Evolutionary conservation across 1,284 basidiomycete species (phyloP).

Genomic region (Leccinum fallax): DNA sequence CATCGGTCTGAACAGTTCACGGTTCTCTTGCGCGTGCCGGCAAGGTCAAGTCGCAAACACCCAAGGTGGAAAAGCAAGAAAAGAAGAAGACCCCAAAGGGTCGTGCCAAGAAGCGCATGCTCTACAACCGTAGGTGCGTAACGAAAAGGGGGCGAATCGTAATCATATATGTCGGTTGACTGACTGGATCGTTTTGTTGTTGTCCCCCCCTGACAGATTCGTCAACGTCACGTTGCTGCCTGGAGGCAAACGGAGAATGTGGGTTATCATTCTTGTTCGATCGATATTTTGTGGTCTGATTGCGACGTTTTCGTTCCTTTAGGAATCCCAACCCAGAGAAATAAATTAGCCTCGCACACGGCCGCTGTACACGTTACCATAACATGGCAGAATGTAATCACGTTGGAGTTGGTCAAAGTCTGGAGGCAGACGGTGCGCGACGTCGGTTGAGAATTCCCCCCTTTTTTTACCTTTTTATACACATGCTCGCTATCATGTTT

Average conservation of each 20-base stretch:
- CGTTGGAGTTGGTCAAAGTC: constrained; percentile 13
- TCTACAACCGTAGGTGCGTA: constrained; percentile 91
- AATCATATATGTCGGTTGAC: not conserved
- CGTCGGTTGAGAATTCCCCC: constrained; percentile 1
- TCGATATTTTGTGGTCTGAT: constrained; percentile 55
- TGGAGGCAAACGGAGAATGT: constrained; percentile 96
- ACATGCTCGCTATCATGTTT: constrained; percentile 7
- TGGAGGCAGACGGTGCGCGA: constrained; percentile 10
- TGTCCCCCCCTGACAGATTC: constrained; percentile 59
- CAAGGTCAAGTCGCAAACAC: constrained; percentile 98
- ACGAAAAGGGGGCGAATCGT: constrained; percentile 8
- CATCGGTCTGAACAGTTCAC: constrained; percentile 69
- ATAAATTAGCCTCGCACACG: constrained; percentile 44
- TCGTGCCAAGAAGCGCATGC: constrained; percentile 93
- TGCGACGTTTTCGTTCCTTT: constrained; percentile 5
- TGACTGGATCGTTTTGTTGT: not conserved
- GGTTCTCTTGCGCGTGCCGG: constrained; percentile 99
- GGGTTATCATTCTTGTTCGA: constrained; percentile 45
- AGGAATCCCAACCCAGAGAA: constrained; percentile 88
- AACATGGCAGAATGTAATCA: constrained; percentile 8
- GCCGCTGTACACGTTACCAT: constrained; percentile 14
- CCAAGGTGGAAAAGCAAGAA: constrained; percentile 97
- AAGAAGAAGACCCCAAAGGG: constrained; percentile 97
- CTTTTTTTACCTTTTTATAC: constrained; percentile 10
- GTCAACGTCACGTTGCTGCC: constrained; percentile 92